Evolutionary conservation across 2,329 filamentous ascomycete species (phyloP), one percentile per base, ranked within the genome.

Genomic region (Sporothrix dimorphospora): DNA sequence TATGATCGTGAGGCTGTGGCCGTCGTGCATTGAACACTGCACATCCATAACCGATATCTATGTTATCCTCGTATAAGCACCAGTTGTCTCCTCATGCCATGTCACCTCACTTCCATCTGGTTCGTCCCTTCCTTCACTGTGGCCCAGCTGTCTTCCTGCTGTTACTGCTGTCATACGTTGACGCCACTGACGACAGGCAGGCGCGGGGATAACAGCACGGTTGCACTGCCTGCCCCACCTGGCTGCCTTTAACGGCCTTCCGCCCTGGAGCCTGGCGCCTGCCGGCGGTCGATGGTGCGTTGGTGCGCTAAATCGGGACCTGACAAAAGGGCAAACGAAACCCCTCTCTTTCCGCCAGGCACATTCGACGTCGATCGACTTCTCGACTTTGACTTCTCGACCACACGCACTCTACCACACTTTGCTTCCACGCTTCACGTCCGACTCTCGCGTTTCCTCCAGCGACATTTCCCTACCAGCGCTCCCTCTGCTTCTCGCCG

Each of bases 221-320:
- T 21, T 45, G 59, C 38, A 16, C 59, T 34, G 53, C 27, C 3
- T 27, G 59, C 59, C 59, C 59, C 59, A 65, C 59, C 38, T 45
- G 21, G n/a, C 55, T 21, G 30, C 55, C 45, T n/a, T n/a, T 1
- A 49, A 19, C 9, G 12, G 21, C n/a, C 12, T 63, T 45, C 27
- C n/a, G 59, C 59, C 59, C 59, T 45, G 21, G 21, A 45, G 38
- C 59, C 59, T 45, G 38, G 19, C 57, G 57, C 38, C 57, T 63
- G 34, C 34, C 49, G 1, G 34, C 9, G 19, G 21, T n/a, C n/a
- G n/a, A n/a, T n/a, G 34, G n/a, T 63, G n/a, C n/a, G n/a, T 40
- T 40, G 57, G 21, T 65, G 59, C 59, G 59, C 59, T 65, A 65
- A 65, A 27, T 12, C 38, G n/a, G 59, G 38, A 42, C 59, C 59